Conservation (phyloP, 768 basidiomycete species). For the Peribolospora kevripleyi region DNA sequence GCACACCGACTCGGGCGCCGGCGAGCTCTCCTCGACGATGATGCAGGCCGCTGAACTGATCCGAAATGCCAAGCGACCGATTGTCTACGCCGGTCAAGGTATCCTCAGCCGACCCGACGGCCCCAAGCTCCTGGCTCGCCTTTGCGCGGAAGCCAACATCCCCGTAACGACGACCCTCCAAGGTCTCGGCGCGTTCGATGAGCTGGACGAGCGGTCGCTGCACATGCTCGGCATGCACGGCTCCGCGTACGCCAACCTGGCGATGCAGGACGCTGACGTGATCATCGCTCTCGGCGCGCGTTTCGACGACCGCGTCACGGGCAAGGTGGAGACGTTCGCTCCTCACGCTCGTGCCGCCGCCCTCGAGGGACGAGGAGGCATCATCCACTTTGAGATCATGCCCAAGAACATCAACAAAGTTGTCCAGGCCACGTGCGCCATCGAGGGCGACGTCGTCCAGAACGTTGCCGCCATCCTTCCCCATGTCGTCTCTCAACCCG, state of each 20-base stretch:
- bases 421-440: slow-evolving; percentile 73
- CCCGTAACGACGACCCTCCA: slow-evolving; percentile 93
- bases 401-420: slow-evolving; percentile 99
- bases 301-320: slow-evolving; percentile 95
- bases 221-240: slow-evolving; percentile 99
- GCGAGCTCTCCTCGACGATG: background rate
- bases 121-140: slow-evolving; percentile 51
- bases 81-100: slow-evolving; percentile 85
- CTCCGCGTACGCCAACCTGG: slow-evolving; percentile 83
- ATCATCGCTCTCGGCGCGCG: slow-evolving; percentile 90
- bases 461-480: slow-evolving; percentile 65
- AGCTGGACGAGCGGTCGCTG: slow-evolving; percentile 49
- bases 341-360: slow-evolving; percentile 76
- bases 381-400: slow-evolving; percentile 97
- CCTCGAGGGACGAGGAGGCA: slow-evolving; percentile 61
- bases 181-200: slow-evolving; percentile 87
- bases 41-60: slow-evolving; percentile 68
- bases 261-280: slow-evolving; percentile 91
- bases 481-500: slow-evolving; percentile 27
- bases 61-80: slow-evolving; percentile 66
- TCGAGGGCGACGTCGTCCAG: slow-evolving; percentile 75
- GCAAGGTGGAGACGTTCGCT: slow-evolving; percentile 64
- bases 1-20: slow-evolving; percentile 7
- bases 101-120: slow-evolving; percentile 59
- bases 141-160: slow-evolving; percentile 67